Conservation (phyloP, 179 eudicot genomes). For the Beta lomatogona region DNA sequence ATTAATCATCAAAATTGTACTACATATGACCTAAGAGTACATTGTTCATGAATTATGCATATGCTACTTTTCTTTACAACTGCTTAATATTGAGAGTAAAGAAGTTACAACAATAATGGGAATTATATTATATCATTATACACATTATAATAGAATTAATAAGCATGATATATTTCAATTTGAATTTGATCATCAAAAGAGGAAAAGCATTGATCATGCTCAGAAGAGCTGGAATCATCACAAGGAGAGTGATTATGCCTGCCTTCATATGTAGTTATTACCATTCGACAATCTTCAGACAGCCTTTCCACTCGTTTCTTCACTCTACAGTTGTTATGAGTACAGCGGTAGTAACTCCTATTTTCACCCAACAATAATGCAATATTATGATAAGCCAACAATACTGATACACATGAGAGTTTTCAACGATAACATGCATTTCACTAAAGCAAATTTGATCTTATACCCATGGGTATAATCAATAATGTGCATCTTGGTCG, state of each 20-base stretch:
- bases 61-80: slow-evolving; percentile 4
- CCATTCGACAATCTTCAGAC: slow-evolving; percentile 54
- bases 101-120: not conserved
- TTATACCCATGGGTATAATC: too few relatives aligned
- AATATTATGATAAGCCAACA: not conserved
- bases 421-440: too few relatives aligned
- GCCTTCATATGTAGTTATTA: slow-evolving; percentile 50
- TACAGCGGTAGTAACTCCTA: slow-evolving; percentile 52
- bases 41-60: not conserved
- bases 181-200: slow-evolving; percentile 15
- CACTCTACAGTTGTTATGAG: slow-evolving; percentile 46
- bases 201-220: slow-evolving; percentile 38
- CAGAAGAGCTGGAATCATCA: slow-evolving; percentile 42
- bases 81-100: not conserved
- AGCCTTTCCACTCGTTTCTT: slow-evolving; percentile 51
- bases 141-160: not conserved
- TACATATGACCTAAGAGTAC: not conserved
- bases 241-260: slow-evolving; percentile 48
- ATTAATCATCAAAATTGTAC: slow-evolving; percentile 5
- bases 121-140: not conserved
- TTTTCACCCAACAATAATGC: not conserved
- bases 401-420: too few relatives aligned
- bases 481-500: too few relatives aligned
- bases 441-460: too few relatives aligned
- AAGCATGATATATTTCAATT: not conserved